Conservation (phyloP, 306 rosid genomes). For the Trifolium dubium region DNA sequence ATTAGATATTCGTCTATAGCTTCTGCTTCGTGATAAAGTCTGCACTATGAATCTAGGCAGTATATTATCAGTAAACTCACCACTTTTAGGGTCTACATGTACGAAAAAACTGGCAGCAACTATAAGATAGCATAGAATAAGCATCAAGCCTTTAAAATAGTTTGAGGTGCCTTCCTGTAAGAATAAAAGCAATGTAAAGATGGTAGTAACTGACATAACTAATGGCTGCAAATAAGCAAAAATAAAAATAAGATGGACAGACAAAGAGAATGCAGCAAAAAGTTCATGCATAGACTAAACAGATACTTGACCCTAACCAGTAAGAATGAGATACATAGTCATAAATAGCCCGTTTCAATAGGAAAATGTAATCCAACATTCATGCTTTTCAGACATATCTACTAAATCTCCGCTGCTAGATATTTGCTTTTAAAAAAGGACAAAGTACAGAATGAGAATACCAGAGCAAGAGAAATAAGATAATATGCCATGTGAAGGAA, state of each 20-base stretch:
- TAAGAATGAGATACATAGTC: not conserved
- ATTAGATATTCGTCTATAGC: constrained; percentile 18
- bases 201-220: constrained; percentile 1
- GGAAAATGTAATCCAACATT: not conserved
- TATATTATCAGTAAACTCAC: constrained; percentile 59
- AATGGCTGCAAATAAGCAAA: not conserved
- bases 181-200: constrained; percentile 31
- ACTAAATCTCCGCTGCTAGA: not conserved
- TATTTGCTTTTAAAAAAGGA: not conserved
- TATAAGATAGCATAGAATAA: constrained; percentile 86
- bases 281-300: constrained; percentile 1
- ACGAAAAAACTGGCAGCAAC: constrained; percentile 95
- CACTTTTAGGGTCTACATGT: constrained; percentile 77
- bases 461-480: constrained; percentile 9
- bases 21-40: constrained; percentile 26
- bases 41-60: constrained; percentile 21
- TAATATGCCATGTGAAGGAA: constrained; percentile 12
- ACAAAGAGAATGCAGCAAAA: constrained; percentile 1
- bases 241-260: not conserved
- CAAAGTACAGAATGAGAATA: not conserved
- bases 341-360: not conserved
- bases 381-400: constrained; percentile 1
- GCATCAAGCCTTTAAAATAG: constrained; percentile 95
- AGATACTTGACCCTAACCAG: constrained; percentile 21
- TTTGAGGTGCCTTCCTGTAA: constrained; percentile 91